These are phyloP conservation scores for Apiospora sp. DNA, from an alignment of 2,329 filamentous ascomycete genomes.

Conservation along the genomic window DNA sequence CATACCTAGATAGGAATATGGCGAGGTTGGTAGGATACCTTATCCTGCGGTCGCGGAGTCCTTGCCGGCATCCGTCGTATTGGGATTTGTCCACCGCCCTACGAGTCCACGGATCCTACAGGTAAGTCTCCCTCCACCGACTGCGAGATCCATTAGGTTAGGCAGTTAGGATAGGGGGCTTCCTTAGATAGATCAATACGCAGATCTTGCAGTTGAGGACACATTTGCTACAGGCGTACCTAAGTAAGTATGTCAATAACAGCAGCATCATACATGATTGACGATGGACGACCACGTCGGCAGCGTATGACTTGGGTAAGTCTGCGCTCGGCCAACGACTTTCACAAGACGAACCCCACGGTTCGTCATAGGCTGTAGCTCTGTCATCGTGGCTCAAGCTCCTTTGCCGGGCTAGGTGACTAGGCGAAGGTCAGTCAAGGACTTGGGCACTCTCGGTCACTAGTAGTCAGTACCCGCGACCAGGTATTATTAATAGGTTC, in stretches of 20 bases:
- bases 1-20: background rate
- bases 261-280: background rate
- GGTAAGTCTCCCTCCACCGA: background rate
- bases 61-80: slow-evolving; percentile 1
- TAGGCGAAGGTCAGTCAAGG: background rate
- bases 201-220: background rate
- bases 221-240: background rate
- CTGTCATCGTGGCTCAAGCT: slow-evolving; percentile 13
- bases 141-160: background rate
- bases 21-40: slow-evolving; percentile 5
- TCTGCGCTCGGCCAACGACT: slow-evolving; percentile 20
- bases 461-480: slow-evolving; percentile 1
- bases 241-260: too few relatives aligned
- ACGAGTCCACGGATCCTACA: background rate
- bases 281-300: slow-evolving; percentile 8
- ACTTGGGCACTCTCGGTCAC: background rate
- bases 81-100: background rate
- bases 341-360: slow-evolving; percentile 11
- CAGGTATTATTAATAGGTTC: slow-evolving; percentile 21
- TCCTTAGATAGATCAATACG: background rate
- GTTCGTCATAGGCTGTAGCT: slow-evolving; percentile 10
- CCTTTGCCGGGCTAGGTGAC: slow-evolving; percentile 14
- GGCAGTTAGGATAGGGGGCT: background rate
- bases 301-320: slow-evolving; percentile 14
- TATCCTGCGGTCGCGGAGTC: background rate